Base-by-base conservation (phyloP, 192 early-diverging fungal genomes). In the Umbelopsis vinacea region DNA sequence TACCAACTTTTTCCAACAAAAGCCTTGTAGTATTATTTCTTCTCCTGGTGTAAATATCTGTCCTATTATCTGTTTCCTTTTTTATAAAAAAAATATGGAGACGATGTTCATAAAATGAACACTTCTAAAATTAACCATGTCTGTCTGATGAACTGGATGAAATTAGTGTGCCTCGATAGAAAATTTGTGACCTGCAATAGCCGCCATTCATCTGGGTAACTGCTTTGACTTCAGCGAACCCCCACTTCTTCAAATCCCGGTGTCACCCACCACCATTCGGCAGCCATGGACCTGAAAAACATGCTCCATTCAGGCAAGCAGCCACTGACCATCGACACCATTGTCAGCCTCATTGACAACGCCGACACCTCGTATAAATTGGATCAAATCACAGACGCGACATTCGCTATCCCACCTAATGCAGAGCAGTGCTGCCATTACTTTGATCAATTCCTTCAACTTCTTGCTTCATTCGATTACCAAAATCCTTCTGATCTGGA, bases 381-480 rank as follows among this genome's bases (percentile, higher is more conserved):
- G 6, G 53, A 71, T 2, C 52, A 54, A 66, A 73, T 78, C 17
- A 71, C 43, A 2, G 17, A 70, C 6, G 53, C 67, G 12, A 57
- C 63, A 3, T 78, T 78, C 45, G 37, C 35, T 1, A 70, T 54
- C 38, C 71, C 71, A 15, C 10, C 24, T 11, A 22, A 37, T 19
- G 11, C 23, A 19, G 55, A 35, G 7, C 33, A 73, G 38, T 70
- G 68, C 21, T 78, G 70, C 23, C 38, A 47, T 19, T 74, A 69
- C 63, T 74, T 78, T 74, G 76, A 78, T 55, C 23, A 53, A 10
- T 70, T 73, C n/a, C 35, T 72, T 35, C 71, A 54, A 11, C 43
- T 78, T 6, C 68, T 78, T 8, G 40, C 69, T 6, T 77, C 76
- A 21, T 52, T 74, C 38, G 63, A 66, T 24, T 37, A 37, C 12